Evolutionary conservation across 345 rosid genomes (phyloP).

Genomic region (Barbarea vulgaris): DNA sequence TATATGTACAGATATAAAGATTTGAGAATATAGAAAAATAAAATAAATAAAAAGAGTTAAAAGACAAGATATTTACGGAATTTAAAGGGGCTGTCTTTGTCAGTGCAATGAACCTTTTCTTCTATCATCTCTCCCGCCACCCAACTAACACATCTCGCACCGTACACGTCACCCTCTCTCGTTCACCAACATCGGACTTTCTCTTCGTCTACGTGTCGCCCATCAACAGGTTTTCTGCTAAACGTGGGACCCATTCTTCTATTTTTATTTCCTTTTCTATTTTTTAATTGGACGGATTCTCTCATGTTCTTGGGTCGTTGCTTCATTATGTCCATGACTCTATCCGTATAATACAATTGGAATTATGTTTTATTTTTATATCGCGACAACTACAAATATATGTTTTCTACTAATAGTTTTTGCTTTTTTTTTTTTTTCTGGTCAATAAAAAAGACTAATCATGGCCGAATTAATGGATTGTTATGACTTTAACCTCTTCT

Average conservation of each 20-base stretch:
- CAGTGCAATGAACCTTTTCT: constrained; percentile 40
- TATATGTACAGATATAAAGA: neutral
- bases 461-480: neutral
- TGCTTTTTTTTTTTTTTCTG: neutral
- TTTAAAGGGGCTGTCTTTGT: constrained; percentile 27
- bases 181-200: constrained; percentile 24
- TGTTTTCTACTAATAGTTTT: neutral
- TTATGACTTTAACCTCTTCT: neutral
- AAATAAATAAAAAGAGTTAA: constrained; percentile 8
- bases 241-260: constrained; percentile 13
- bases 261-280: neutral
- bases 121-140: constrained; percentile 30
- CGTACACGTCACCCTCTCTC: constrained; percentile 43
- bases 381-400: neutral
- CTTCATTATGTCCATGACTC: constrained; percentile 8
- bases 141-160: constrained; percentile 35
- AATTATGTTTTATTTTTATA: constrained; percentile 9
- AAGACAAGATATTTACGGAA: constrained; percentile 42
- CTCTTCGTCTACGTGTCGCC: constrained; percentile 32
- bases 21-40: neutral
- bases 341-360: neutral
- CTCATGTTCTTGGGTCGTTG: constrained; percentile 26
- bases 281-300: constrained; percentile 3
- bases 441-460: neutral
- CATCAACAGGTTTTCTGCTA: neutral